A percentile compares a stretch with the other conserved stretches of the same genome.
Evolutionary conservation across 2,329 filamentous ascomycete genomes (phyloP).

Genomic region (Pseudopithomyces chartarum): DNA sequence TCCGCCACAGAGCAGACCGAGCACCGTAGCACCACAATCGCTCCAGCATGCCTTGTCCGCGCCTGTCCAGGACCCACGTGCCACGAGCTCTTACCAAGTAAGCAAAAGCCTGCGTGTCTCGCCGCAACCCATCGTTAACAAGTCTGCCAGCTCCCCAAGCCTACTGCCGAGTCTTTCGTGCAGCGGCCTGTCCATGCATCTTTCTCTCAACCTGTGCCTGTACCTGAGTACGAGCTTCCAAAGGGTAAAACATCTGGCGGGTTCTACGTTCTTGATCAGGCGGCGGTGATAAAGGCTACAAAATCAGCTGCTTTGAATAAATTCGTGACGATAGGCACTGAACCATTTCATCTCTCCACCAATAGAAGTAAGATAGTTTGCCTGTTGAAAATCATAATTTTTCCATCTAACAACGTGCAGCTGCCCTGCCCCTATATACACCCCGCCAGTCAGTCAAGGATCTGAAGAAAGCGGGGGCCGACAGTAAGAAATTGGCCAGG

Average conservation of each 20-base stretch:
- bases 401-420: constrained; percentile 33
- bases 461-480: constrained; percentile 48
- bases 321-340: constrained; percentile 50
- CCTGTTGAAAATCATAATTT: not conserved
- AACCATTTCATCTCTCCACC: constrained; percentile 48
- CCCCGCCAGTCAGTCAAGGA: constrained; percentile 54
- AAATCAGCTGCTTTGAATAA: constrained; percentile 51
- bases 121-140: constrained; percentile 16
- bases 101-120: constrained; percentile 8
- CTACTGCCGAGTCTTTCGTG: constrained; percentile 31
- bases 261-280: constrained; percentile 49
- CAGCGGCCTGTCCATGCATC: constrained; percentile 21
- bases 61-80: constrained; percentile 25
- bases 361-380: constrained; percentile 49
- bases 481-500: constrained; percentile 47
- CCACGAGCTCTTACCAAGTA: constrained; percentile 37
- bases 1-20: constrained; percentile 28
- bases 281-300: constrained; percentile 49
- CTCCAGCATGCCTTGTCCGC: constrained; percentile 30
- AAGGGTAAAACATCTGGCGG: constrained; percentile 44
- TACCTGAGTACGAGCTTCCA: constrained; percentile 40
- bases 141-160: constrained; percentile 28
- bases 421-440: constrained; percentile 49
- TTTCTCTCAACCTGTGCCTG: constrained; percentile 28
- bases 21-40: constrained; percentile 37